Evolutionary conservation across 169 alveolate genomes (phyloP).

Genomic region (Cryptosporidium bovis): DNA sequence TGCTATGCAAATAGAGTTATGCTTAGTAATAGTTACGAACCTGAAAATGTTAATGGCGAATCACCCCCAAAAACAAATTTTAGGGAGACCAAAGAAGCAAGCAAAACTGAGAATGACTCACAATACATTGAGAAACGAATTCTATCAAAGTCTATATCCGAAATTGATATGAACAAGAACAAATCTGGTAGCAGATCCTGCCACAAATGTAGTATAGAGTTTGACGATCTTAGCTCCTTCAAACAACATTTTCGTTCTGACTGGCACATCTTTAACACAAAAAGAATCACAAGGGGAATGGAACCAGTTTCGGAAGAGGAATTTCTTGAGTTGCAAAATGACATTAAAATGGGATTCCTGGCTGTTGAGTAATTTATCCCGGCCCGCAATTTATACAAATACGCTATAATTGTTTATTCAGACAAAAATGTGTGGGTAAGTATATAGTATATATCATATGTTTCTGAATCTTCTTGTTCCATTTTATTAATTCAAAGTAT

Average conservation of each 20-base stretch:
- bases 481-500: not conserved
- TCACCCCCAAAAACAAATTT: no score
- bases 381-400: not conserved
- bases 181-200: not conserved
- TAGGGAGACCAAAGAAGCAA: no score
- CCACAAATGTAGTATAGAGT: slow-evolving; percentile 77
- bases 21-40: not conserved
- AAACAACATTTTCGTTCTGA: slow-evolving; percentile 85
- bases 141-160: not conserved
- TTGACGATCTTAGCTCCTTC: slow-evolving; percentile 76
- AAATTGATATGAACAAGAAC: not conserved
- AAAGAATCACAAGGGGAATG: slow-evolving; percentile 82
- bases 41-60: not conserved
- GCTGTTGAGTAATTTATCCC: slow-evolving; percentile 37
- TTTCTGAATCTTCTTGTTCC: not conserved
- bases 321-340: slow-evolving; percentile 75
- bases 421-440: no score
- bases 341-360: slow-evolving; percentile 63
- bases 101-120: not conserved
- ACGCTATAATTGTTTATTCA: not conserved
- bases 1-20: not conserved
- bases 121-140: not conserved
- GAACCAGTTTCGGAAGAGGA: slow-evolving; percentile 84
- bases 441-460: not conserved
- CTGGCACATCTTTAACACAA: slow-evolving; percentile 84